Evolutionary conservation across 1,139 yeast genomes (phyloP), one percentile per base, ranked within the genome.

Genomic region (Zygoascus meyerae): DNA sequence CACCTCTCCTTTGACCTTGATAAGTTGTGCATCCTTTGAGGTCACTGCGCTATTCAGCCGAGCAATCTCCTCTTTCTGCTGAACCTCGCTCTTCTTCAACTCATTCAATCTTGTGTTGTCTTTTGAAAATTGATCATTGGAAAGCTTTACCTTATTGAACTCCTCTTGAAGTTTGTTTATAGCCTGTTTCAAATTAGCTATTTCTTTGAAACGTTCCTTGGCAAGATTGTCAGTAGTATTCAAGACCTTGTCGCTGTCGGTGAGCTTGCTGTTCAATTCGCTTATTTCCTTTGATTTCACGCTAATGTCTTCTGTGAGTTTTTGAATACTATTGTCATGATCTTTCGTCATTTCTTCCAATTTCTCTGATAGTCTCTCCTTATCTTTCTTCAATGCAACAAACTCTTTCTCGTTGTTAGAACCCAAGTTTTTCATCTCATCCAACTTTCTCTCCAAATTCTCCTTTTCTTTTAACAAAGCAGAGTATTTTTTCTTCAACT

Each of bases 301-400:
- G 61, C 82, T 79, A 66, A 89, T 77, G 62, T 84, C 86, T 42
- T 75, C 75, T 58, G 79, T 78, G 59, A 85, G 71, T 45, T 70
- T 72, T 42, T 74, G 77, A 53, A 86, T 64, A 58, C 78, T 75
- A 62, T 76, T 79, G 65, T 89, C 95, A 17, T 35, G 28, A 21
- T 40, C 36, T 9, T 11, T 10, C 5, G 44, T 48, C 14, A 31
- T 17, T 18, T 16, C 34, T 18, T 46, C 40, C 34, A 46, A 31
- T 16, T 46, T 33, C 11, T 30, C 31, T 1, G 16, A 10, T 5
- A 46, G 28, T 12, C 28, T 12, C 12, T 30, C 33, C 14, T 43
- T 38, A 5, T 42, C 47, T 12, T 16, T 29, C 17, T 47, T 42
- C 36, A 44, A 36, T 16, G 32, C 12, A 12, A 37, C 18, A 15